Conservation (phyloP, 2,329 filamentous ascomycete genomes). For the Lanzia echinophila region DNA sequence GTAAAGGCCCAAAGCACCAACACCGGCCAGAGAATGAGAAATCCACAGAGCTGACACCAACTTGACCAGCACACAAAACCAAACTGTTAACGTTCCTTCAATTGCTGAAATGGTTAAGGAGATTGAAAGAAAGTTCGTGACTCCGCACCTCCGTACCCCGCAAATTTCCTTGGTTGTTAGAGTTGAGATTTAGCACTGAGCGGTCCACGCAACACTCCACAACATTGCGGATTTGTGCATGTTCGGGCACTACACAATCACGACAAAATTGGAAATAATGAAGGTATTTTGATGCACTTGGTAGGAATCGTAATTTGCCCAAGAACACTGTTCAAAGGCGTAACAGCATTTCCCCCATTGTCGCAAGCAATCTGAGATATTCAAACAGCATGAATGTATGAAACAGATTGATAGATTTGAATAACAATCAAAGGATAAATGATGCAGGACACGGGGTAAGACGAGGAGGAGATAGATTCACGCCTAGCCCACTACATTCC, state of each 20-base stretch:
- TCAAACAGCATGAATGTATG: neutral
- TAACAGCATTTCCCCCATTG: neutral
- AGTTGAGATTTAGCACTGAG: slow-evolving; percentile 1
- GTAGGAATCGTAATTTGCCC: neutral
- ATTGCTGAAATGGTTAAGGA: neutral
- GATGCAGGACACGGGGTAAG: neutral
- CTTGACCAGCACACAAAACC: neutral
- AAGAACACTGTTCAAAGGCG: slow-evolving; percentile 3
- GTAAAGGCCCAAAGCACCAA: neutral
- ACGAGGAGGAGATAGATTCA: neutral
- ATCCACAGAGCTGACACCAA: neutral
- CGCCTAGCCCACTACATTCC: neutral
- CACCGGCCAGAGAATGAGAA: neutral
- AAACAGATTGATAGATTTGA: neutral
- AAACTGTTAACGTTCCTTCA: neutral
- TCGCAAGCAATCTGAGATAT: neutral
- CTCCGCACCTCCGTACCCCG: slow-evolving; percentile 5
- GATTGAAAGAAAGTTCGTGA: neutral
- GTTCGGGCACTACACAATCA: slow-evolving; percentile 8
- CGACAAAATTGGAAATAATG: slow-evolving; percentile 5
- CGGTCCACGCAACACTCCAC: neutral
- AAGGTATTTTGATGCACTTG: neutral
- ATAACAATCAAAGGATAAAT: neutral
- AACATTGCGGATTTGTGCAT: slow-evolving; percentile 2
- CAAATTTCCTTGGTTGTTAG: neutral